Evolutionary conservation across 139 green algal genomes (phyloP).

Genomic region (Volvox africanus): DNA sequence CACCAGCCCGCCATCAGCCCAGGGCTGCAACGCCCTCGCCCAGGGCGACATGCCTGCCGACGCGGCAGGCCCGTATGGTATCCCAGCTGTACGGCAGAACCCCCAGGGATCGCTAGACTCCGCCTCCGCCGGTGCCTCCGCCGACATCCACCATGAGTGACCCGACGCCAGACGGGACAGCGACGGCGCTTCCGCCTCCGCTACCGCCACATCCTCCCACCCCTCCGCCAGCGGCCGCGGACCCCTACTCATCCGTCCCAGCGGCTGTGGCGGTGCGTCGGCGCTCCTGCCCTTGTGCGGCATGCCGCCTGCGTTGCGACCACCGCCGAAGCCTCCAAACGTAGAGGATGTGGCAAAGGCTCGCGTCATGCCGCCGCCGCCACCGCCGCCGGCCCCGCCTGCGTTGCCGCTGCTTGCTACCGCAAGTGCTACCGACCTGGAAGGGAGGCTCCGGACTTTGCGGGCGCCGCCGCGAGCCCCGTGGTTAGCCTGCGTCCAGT

Average conservation of each 20-base stretch:
- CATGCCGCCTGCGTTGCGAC: background rate
- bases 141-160: background rate
- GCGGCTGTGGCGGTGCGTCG: background rate
- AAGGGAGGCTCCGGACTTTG: too few species aligned
- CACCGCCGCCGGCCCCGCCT: background rate
- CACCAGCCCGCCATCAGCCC: too few species aligned
- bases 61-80: background rate
- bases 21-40: too few species aligned
- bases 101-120: background rate
- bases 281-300: background rate
- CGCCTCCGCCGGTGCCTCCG: background rate
- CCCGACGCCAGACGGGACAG: too few species aligned
- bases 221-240: conserved; percentile 8
- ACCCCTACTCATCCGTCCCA: background rate
- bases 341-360: background rate
- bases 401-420: background rate
- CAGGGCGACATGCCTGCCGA: background rate
- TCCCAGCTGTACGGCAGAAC: background rate
- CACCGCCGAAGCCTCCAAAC: background rate
- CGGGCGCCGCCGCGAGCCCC: too few species aligned
- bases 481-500: too few species aligned
- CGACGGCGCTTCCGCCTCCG: background rate
- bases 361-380: background rate
- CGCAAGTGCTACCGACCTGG: background rate
- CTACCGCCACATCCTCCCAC: background rate